Conservation (phyloP, 2,329 filamentous ascomycete genomes). For the Endocalyx cinctus region DNA sequence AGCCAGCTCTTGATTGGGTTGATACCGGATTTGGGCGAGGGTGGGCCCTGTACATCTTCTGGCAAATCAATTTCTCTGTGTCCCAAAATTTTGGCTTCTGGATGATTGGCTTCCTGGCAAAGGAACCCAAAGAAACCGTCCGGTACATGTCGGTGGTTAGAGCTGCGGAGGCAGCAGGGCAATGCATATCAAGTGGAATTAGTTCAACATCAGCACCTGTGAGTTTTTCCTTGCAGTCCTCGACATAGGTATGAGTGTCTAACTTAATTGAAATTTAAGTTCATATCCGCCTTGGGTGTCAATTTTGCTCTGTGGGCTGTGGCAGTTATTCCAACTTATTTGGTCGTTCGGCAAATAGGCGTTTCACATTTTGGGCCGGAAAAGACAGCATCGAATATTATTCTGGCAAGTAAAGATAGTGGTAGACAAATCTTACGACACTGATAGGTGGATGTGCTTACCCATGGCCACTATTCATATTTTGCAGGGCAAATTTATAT, state of each 20-base stretch:
- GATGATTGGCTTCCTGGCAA: conserved; percentile 25
- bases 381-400: too few species aligned
- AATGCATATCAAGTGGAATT: conserved; percentile 25
- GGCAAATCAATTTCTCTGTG: conserved; percentile 26
- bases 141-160: conserved; percentile 20
- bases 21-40: conserved; percentile 18
- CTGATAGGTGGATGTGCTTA: too few species aligned
- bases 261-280: too few species aligned
- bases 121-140: conserved; percentile 18
- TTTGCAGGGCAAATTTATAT: too few species aligned
- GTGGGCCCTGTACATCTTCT: conserved; percentile 30
- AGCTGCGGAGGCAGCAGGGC: conserved; percentile 23
- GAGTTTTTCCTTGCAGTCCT: too few species aligned
- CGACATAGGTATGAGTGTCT: too few species aligned
- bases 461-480: too few species aligned
- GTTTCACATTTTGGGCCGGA: conserved; percentile 9
- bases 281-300: conserved; percentile 15
- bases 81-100: conserved; percentile 31
- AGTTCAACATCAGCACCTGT: conserved; percentile 18
- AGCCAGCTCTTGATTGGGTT: conserved; percentile 23
- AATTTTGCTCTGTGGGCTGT: conserved; percentile 23
- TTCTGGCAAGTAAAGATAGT: too few species aligned
- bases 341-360: conserved; percentile 20
- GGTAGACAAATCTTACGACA: too few species aligned
- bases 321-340: conserved; percentile 16